Evolutionary conservation across 148 eudicot genomes (phyloP).

Genomic region (Rhododendron ovatum): DNA sequence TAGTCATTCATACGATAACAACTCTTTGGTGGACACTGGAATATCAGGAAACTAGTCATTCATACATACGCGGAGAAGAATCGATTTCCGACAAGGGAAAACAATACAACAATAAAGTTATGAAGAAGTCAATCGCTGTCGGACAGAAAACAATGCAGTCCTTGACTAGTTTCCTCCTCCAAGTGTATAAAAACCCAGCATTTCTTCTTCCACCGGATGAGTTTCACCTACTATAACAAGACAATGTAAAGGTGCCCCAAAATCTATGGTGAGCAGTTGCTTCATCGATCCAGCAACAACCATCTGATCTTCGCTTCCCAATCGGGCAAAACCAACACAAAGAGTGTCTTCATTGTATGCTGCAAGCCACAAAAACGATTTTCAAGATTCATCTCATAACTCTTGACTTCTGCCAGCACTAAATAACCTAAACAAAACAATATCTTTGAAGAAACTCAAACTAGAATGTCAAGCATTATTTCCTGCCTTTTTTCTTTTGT

Average conservation of each 20-base stretch:
- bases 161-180: constrained; percentile 6
- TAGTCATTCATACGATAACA: neutral
- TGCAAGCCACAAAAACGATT: constrained; percentile 26
- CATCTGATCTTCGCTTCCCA: constrained; percentile 77
- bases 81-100: neutral
- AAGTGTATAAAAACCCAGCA: constrained; percentile 54
- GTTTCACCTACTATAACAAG: constrained; percentile 71
- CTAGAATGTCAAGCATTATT: neutral
- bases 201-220: constrained; percentile 81
- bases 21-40: neutral
- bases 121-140: neutral
- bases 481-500: neutral
- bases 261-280: constrained; percentile 55
- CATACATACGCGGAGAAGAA: neutral
- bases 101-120: neutral
- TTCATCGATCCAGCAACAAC: constrained; percentile 72
- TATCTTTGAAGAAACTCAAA: neutral
- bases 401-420: neutral
- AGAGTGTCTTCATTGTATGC: constrained; percentile 58
- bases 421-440: neutral
- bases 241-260: constrained; percentile 84
- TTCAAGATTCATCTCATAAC: neutral
- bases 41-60: neutral
- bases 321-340: constrained; percentile 81
- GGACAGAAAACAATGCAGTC: neutral